Evolutionary conservation across 2,329 filamentous ascomycete species (phyloP), one percentile per base, ranked within the genome.

Genomic region (Fusarium concolor): DNA sequence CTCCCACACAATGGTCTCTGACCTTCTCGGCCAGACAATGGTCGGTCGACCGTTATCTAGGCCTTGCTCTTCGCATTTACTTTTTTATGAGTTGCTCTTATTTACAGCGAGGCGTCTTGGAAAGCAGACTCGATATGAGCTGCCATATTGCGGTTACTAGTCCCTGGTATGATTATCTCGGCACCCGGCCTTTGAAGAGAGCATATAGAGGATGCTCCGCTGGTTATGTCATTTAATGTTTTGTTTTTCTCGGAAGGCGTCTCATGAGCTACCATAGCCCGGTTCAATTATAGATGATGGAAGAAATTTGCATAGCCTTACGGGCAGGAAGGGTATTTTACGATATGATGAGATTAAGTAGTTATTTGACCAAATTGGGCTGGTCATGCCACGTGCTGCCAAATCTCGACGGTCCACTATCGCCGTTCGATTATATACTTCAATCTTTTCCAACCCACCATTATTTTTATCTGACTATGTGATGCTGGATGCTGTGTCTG

Each of bases 51-150:
- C 50, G 28, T 29, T 46, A 33, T 38, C 29, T 35, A 37, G 41
- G 37, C 55, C 59, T 61, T 41, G 14, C 31, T 50, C 31, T 29
- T 39, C 44, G 37, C 26, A 38, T 70, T 57, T 44, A 18, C 33
- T 59, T 62, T 60, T 56, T 37, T 24, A 39, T 43, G 41, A 31
- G 42, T 70, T 71, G 29, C 35, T 54, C 20, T 72, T 39, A 33
- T 49, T 39, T 39, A 65, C 51, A 74, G 71, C 71, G 70, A 71
- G 71, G 71, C 71, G 71, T 74, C 51, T 41, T 68, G 71, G 71
- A 62, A 64, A 66, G 64, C 61, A 70, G 42, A 42, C 42, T 62
- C 51, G 50, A 22, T 45, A 35, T 33, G 39, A 41, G 65, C 58
- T 73, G 62, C 65, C 51, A 49, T 46, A 55, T 55, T 58, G 56